Percentiles rank a stretch among this genome's conserved stretches.
Evolutionary conservation across 148 eudicot genomes (phyloP).

Genomic region (Nepenthes gracilis): DNA sequence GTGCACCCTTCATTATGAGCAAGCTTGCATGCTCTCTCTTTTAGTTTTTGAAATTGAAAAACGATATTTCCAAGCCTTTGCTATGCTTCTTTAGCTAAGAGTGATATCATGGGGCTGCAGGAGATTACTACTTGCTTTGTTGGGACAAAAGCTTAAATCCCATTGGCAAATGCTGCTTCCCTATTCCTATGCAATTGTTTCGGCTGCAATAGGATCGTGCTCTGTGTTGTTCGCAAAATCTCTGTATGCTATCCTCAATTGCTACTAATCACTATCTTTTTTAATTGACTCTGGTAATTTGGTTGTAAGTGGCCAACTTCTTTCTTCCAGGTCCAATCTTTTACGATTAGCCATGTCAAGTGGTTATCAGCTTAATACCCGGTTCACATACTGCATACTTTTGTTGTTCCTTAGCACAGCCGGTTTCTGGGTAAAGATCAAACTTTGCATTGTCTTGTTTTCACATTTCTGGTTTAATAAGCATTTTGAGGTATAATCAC

Average conservation of each 20-base stretch:
- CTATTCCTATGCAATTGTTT: conserved; percentile 84
- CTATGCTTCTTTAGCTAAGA: not conserved
- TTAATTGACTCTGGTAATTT: not conserved
- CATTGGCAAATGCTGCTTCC: conserved; percentile 90
- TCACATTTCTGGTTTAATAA: not conserved
- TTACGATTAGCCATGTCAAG: conserved; percentile 87
- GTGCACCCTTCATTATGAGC: not conserved
- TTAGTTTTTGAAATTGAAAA: not conserved
- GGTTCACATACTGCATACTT: conserved; percentile 93
- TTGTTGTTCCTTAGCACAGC: conserved; percentile 85
- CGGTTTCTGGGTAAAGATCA: conserved; percentile 79
- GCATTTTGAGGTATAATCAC: not conserved
- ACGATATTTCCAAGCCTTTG: not conserved
- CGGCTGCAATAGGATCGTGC: conserved; percentile 95
- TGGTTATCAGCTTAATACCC: conserved; percentile 63
- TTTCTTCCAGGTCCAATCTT: conserved; percentile 71
- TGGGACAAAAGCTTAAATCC: conserved; percentile 50
- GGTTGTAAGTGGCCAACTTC: not conserved
- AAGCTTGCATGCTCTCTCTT: not conserved
- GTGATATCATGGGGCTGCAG: conserved; percentile 29
- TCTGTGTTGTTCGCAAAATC: conserved; percentile 95
- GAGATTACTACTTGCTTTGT: conserved; percentile 54
- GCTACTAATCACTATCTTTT: not conserved
- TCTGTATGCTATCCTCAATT: conserved; percentile 33
- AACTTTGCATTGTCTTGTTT: not conserved